Percentiles rank a stretch among this genome's conserved stretches.
Evolutionary conservation across 495 filamentous ascomycete genomes (phyloP).

Genomic region (Lasiosphaeria miniovina): DNA sequence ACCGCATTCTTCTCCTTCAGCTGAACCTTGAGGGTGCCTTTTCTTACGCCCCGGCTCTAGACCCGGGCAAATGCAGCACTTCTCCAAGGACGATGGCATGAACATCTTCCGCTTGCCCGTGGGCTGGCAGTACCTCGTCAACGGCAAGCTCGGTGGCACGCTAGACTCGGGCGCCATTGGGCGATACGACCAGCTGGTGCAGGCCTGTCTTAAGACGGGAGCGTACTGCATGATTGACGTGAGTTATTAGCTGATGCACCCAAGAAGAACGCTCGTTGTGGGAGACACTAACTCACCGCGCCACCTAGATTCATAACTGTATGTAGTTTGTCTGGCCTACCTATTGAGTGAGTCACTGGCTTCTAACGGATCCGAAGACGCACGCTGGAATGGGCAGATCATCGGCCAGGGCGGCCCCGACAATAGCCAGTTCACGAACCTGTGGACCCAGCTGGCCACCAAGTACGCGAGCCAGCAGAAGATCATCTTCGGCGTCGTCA

Average conservation of each 20-base stretch:
- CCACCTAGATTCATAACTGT: slow-evolving; percentile 47
- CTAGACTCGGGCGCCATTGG: slow-evolving; percentile 44
- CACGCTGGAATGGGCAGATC: slow-evolving; percentile 54
- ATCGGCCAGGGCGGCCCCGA: slow-evolving; percentile 55
- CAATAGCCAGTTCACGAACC: slow-evolving; percentile 47
- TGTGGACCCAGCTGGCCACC: slow-evolving; percentile 54
- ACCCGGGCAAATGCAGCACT: slow-evolving; percentile 56
- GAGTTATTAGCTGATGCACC: slow-evolving; percentile 8
- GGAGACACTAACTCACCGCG: not conserved
- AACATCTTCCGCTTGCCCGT: slow-evolving; percentile 58
- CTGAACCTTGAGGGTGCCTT: not conserved
- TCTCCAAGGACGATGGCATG: slow-evolving; percentile 47
- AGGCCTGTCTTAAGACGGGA: slow-evolving; percentile 51
- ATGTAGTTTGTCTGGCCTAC: slow-evolving; percentile 1
- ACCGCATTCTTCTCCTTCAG: not conserved
- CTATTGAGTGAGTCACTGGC: not conserved
- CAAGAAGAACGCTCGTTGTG: not conserved
- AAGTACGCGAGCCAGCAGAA: slow-evolving; percentile 47
- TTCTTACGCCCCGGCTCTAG: not conserved
- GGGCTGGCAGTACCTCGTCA: slow-evolving; percentile 56
- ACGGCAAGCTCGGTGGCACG: slow-evolving; percentile 45
- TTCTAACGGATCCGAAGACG: slow-evolving; percentile 29
- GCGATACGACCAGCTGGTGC: slow-evolving; percentile 52
- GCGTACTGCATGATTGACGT: slow-evolving; percentile 54
- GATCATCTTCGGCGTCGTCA: slow-evolving; percentile 55